Evolutionary conservation across 2,329 filamentous ascomycete species (phyloP), one percentile per base, ranked within the genome.

Genomic region (Pseudogymnoascus sp.): DNA sequence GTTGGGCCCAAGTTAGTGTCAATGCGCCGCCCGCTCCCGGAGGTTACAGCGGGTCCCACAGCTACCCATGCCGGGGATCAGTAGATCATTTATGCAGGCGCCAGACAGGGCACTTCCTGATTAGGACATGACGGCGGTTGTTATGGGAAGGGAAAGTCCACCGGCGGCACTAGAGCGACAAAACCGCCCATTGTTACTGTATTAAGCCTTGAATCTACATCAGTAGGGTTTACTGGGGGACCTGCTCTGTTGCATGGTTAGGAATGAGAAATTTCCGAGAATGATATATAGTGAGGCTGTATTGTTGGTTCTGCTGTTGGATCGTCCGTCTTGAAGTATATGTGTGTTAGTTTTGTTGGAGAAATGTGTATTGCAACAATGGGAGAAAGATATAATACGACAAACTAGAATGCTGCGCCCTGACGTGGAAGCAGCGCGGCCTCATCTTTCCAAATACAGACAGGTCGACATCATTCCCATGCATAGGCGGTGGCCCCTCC

Each of bases 391-490:
- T 54, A 54, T 54, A 54, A 14, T 34, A 34, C 47, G 47, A 54
- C 47, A 54, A 11, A 7, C 11, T 34, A 9, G 28, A 32, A 34
- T 12, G 16, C 47, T 20, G 47, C 30, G 25, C 25, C 14, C 32
- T 54, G n/a, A 54, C 18, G 25, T 32, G 47, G 47, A 54, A 54
- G 47, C 47, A 54, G 47, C 32, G 47, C 47, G 47, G 47, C 47
- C 47, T 54, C 47, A 54, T 54, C 28, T 32, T 54, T 54, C 47
- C 47, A 54, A 11, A 54, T 54, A 20, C 47, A 54, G 47, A 54
- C 47, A 32, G 47, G 28, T 28, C 47, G 47, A 14, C 47, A 54
- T 54, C n/a, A 54, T 54, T 28, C 28, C 18, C 28, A 18, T 11
- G 25, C 47, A 32, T 25, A 16, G 43, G 30, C 8, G 20, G 20